These are phyloP conservation scores for Amaranthus hypochondriacus DNA, from an alignment of 148 eudicot genomes.

Conservation along the genomic window DNA sequence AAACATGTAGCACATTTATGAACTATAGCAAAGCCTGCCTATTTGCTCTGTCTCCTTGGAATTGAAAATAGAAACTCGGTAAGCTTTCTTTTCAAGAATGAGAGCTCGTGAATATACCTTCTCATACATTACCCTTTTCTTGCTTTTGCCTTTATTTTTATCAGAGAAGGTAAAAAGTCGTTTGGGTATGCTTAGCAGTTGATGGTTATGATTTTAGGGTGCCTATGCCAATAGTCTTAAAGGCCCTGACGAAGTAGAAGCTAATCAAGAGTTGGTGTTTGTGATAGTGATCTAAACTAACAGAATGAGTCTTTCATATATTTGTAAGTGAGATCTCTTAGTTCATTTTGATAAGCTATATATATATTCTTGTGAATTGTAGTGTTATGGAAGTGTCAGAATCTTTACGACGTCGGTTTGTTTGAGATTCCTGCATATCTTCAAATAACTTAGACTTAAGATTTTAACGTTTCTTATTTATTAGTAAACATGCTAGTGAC, in stretches of 20 bases:
- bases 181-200: background rate
- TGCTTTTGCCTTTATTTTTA: slow-evolving; percentile 2
- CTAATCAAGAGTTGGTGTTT: background rate
- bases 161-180: background rate
- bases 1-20: background rate
- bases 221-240: background rate
- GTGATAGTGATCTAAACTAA: background rate
- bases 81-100: too few species aligned
- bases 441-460: background rate
- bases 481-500: background rate
- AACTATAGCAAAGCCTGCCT: background rate
- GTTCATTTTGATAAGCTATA: background rate
- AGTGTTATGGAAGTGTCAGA: background rate
- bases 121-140: background rate
- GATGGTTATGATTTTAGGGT: background rate
- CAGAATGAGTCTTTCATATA: background rate
- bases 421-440: background rate
- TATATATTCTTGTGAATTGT: background rate
- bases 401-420: background rate
- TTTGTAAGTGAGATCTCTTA: background rate
- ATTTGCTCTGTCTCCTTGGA: background rate
- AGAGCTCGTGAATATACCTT: background rate
- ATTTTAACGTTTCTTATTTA: background rate
- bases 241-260: background rate
- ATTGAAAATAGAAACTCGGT: background rate